Conservation (phyloP, 2,329 filamentous ascomycete genomes). For the Coniella lustricola region DNA sequence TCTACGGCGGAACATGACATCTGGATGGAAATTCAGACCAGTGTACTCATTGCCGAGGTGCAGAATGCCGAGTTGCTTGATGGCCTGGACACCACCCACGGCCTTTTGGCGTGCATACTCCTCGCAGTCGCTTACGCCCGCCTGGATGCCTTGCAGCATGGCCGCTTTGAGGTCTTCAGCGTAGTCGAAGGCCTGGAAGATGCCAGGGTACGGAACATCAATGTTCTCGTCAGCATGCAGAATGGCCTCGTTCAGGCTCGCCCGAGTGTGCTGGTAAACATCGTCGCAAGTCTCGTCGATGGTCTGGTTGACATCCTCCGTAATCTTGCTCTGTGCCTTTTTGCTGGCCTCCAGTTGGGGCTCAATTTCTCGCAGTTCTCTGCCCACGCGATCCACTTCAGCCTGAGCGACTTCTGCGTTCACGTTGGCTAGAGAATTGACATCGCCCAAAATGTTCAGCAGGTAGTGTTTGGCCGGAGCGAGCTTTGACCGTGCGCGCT, state of each 20-base stretch:
- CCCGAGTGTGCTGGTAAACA: constrained; percentile 77
- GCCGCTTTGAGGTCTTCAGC: constrained; percentile 88
- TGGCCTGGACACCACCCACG: constrained; percentile 72
- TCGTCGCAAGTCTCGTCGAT: constrained; percentile 82
- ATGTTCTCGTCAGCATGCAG: constrained; percentile 70
- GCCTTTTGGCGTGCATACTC: constrained; percentile 75
- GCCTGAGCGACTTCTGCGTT: constrained; percentile 81
- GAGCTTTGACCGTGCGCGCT: constrained; percentile 88
- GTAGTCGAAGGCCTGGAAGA: constrained; percentile 81
- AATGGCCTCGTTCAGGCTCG: constrained; percentile 69
- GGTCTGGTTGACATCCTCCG: constrained; percentile 70
- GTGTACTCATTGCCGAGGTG: constrained; percentile 85
- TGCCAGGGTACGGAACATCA: constrained; percentile 77
- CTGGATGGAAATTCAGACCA: constrained; percentile 79
- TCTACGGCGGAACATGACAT: constrained; percentile 88
- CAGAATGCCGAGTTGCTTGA: constrained; percentile 80
- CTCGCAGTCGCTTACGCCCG: constrained; percentile 73
- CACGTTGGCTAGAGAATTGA: constrained; percentile 74
- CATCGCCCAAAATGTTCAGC: constrained; percentile 83
- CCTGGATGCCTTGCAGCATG: constrained; percentile 82
- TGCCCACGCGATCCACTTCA: constrained; percentile 75
- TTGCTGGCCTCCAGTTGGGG: constrained; percentile 79
- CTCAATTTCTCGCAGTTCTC: constrained; percentile 74
- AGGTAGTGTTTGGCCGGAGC: constrained; percentile 94
- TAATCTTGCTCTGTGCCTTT: constrained; percentile 71